Evolutionary conservation across 495 filamentous ascomycete species (phyloP), one percentile per base, ranked within the genome.

Genomic region (Jackrogersella minutella): DNA sequence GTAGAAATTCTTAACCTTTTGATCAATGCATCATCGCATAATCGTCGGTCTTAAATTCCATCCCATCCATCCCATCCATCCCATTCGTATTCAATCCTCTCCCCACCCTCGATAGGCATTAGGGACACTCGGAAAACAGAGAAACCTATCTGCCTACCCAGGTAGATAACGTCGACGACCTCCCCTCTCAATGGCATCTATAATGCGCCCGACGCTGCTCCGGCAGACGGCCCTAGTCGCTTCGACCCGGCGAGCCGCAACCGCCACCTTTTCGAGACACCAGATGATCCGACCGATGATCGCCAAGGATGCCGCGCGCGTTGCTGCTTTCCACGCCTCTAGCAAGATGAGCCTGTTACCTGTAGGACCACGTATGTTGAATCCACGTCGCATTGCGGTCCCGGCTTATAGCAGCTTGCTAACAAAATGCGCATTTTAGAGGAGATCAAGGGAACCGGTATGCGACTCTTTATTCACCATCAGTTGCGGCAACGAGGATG

Each of bases 381-480:
- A 3, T 49, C 7, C 36, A n/a, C 14, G 11, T 54, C 55, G 58
- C 67, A 68, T 59, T 30, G 39, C 49, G 64, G 66, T 55, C 31
- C 22, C 26, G 75, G n/a, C 78, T 73, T 44, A 24, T 26, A 63
- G 60, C 53, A 11, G 33, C n/a, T 63, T 47, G 69, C 79, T 82
- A 74, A 79, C 52, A 40, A 11, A 14, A 55, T 59, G 60, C 19
- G 73, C 37, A n/a, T 53, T 19, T 59, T 75, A 96, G 92, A 96
- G 83, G 74, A 76, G 37, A 85, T 96, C 59, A 76, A 92, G 40
- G 92, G 92, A 84, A 90, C 90, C 68, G 85, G 92, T 96, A 90
- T 74, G 82, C 81, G 37, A 44, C 40, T 57, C 39, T 53, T 62
- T 52, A 14, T 22, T 31, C 3, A 13, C 19, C 37, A 30, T 59